A percentile compares a stretch with the other conserved stretches of the same genome.
phyloP scores from a whole-genome alignment of 441 rosid genomes.

The Flueggea neowawraea region DNA sequence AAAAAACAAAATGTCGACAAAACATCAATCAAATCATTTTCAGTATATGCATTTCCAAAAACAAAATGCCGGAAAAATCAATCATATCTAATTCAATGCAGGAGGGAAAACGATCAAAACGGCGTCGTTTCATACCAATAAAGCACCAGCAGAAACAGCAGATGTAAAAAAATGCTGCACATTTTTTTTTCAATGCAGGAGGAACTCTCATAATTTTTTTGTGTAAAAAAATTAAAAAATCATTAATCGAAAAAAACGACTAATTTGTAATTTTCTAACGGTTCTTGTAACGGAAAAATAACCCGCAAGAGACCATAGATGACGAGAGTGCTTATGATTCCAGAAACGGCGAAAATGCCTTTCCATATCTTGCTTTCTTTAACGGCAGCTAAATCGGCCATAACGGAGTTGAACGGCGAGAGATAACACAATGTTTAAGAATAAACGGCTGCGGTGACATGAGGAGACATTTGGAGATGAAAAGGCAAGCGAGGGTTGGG shows the following conservation, averaged over 20 bases:
- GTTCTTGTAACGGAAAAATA: neutral
- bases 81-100: too few relatives aligned
- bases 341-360: slow-evolving; percentile 69
- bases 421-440: too few relatives aligned
- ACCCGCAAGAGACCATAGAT: slow-evolving; percentile 92
- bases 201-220: slow-evolving; percentile 92
- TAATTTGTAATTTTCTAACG: neutral
- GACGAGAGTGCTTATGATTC: slow-evolving; percentile 93
- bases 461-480: too few relatives aligned
- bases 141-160: slow-evolving; percentile 69
- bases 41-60: too few relatives aligned
- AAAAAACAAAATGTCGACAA: slow-evolving; percentile 10
- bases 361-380: slow-evolving; percentile 64
- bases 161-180: too few relatives aligned
- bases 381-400: slow-evolving; percentile 18
- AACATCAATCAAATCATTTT: neutral
- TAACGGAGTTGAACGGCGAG: too few relatives aligned
- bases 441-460: too few relatives aligned
- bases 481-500: too few relatives aligned
- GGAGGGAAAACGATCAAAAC: neutral
- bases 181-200: too few relatives aligned
- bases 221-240: slow-evolving; percentile 27
- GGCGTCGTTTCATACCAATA: slow-evolving; percentile 40
- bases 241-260: neutral
- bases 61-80: too few relatives aligned